These are phyloP conservation scores for Rhypophila decipiens DNA, from an alignment of 495 filamentous ascomycete species.

Conservation along the genomic window DNA sequence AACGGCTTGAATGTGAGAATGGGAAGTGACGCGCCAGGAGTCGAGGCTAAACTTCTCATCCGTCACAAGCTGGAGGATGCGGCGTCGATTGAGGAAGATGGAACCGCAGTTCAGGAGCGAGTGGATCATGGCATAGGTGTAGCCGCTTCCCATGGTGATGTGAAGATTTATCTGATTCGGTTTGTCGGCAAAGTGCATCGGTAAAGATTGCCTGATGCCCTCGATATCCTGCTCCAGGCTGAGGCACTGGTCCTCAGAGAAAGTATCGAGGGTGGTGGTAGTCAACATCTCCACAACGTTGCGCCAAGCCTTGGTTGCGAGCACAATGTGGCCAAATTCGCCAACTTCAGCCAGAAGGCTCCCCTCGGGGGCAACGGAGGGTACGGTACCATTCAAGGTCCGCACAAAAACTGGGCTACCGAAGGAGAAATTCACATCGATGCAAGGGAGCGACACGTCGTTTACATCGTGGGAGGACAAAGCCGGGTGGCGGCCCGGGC, in stretches of 20 bases:
- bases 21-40: constrained; percentile 34
- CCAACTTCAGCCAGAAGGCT: constrained; percentile 35
- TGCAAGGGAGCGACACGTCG: constrained; percentile 41
- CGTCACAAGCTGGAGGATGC: constrained; percentile 43
- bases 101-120: constrained; percentile 44
- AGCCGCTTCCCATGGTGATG: constrained; percentile 48
- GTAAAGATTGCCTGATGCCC: constrained; percentile 35
- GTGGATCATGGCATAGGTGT: constrained; percentile 47
- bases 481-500: constrained; percentile 44
- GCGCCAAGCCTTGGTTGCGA: constrained; percentile 47
- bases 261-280: constrained; percentile 36
- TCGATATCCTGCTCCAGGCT: constrained; percentile 40
- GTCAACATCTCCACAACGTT: constrained; percentile 48
- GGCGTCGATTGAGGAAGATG: constrained; percentile 46
- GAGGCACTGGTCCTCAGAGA: constrained; percentile 38
- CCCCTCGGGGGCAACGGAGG: constrained; percentile 26
- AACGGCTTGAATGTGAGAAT: constrained; percentile 32
- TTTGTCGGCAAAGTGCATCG: constrained; percentile 45
- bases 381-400: constrained; percentile 33
- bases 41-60: constrained; percentile 40
- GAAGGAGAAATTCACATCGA: constrained; percentile 45
- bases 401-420: constrained; percentile 42
- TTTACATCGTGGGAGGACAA: constrained; percentile 39
- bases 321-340: constrained; percentile 46
- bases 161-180: constrained; percentile 44